phyloP scores from a whole-genome alignment of 352 stramenopile species.

The Globisporangium solare region DNA sequence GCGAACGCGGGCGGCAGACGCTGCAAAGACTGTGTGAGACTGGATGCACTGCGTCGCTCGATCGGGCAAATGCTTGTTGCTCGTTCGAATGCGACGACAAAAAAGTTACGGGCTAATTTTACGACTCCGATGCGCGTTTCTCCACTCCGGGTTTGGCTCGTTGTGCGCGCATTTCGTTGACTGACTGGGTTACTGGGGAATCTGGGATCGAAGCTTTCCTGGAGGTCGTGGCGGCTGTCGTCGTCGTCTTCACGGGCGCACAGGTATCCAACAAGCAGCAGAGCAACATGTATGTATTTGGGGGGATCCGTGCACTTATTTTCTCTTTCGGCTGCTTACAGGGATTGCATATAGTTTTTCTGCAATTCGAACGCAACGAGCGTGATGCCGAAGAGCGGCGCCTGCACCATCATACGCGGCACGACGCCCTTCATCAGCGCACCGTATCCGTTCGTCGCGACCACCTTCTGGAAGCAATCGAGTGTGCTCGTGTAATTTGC shows the following conservation, averaged over 20 bases:
- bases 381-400: conserved; percentile 82
- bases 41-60: conserved; percentile 1
- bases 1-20: no score
- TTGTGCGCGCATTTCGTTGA: no score
- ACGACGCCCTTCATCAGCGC: conserved; percentile 84
- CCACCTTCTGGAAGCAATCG: conserved; percentile 81
- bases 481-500: conserved; percentile 76
- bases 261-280: no score
- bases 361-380: conserved; percentile 84
- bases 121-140: no score
- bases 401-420: conserved; percentile 86
- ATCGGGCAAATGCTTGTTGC: background rate
- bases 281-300: no score
- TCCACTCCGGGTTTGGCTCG: no score
- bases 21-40: no score
- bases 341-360: conserved; percentile 84
- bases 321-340: conserved; percentile 11
- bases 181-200: no score
- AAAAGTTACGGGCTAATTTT: no score
- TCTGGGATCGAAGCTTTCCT: no score
- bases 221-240: background rate
- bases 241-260: background rate
- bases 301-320: background rate
- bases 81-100: no score
- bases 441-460: conserved; percentile 64